Base-by-base conservation (phyloP, 352 stramenopile genomes). In the Phytophthora citricola region DNA sequence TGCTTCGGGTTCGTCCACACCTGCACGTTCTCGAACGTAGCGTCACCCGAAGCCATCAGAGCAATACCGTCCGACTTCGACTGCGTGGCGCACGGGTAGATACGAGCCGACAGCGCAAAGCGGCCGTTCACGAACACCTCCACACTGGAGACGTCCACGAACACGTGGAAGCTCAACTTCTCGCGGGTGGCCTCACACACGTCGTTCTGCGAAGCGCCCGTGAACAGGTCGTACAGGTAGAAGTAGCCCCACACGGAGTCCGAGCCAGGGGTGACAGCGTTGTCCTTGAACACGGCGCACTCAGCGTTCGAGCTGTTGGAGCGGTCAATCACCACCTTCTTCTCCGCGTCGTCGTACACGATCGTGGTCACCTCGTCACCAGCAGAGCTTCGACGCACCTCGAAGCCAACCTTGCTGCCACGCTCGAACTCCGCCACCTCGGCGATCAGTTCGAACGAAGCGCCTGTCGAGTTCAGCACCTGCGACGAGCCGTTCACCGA, bases 71-170 rank as follows among this genome's bases (percentile, higher is more conserved):
- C 78, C 9, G 82, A 89, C 29, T 58, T 66, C 8, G 73, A 76
- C 65, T 83, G 55, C 39, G 55, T 52, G 22, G 74, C 79, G 58
- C 82, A 91, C 43, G 82, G 79, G 68, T 91, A 91, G 32, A 91
- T 76, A 29, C 82, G 82, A 58, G 80, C 75, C 39, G 82, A 91
- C 26, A 91, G 70, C 17, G 78, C 54, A 49, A 91, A 89, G 60
- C 82, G 79, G 61, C 71, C 79, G 71, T 91, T 91, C 58, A 91
- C 78, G 39, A 91, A 89, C 60, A 91, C 82, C 47, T 91, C 82
- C 17, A 20, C 17, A 20, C 17, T 20, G 17, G 17, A 20, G 17
- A 20, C 17, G 17, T 20, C 17, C 17, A 20, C 17, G 17, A 20
- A 20, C 17, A 20, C 17, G 17, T 20, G 17, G 17, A 20, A 20